A percentile compares a stretch with the other conserved stretches of the same genome.
Conservation (phyloP, 2,329 filamentous ascomycete genomes). For the Sporothrix phasma region DNA sequence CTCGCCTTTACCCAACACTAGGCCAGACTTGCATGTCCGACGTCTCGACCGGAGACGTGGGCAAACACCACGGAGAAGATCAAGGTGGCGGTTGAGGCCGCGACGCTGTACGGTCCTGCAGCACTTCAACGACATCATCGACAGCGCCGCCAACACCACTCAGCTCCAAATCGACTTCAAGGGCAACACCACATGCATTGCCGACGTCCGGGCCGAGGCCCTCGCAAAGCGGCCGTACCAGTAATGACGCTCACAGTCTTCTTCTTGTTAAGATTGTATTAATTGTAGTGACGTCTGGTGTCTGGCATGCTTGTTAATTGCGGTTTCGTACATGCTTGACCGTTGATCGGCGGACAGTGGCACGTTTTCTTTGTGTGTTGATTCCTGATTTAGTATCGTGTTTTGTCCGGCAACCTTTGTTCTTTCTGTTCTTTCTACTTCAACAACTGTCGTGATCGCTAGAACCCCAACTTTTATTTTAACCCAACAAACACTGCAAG, state of each 20-base stretch:
- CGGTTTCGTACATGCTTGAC: background rate
- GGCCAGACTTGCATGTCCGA: slow-evolving; percentile 21
- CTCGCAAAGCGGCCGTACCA: background rate
- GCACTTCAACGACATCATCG: slow-evolving; percentile 24
- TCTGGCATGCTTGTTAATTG: background rate
- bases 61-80: slow-evolving; percentile 18
- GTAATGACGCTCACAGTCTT: slow-evolving; percentile 7
- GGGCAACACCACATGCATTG: slow-evolving; percentile 29
- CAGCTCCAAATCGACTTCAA: slow-evolving; percentile 26
- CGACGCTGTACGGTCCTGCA: slow-evolving; percentile 26
- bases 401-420: background rate
- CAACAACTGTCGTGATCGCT: slow-evolving; percentile 8
- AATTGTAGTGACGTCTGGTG: slow-evolving; percentile 8
- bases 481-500: background rate
- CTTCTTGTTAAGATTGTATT: slow-evolving; percentile 2
- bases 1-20: slow-evolving; percentile 20
- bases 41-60: background rate
- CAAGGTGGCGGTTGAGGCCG: slow-evolving; percentile 20
- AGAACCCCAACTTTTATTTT: background rate
- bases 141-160: slow-evolving; percentile 29
- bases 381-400: background rate
- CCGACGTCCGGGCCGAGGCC: slow-evolving; percentile 22
- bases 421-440: background rate
- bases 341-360: background rate
- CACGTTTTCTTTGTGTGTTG: background rate